These are phyloP conservation scores for Penstemon barbatus DNA, from an alignment of 257 asterid genomes.

Conservation along the genomic window DNA sequence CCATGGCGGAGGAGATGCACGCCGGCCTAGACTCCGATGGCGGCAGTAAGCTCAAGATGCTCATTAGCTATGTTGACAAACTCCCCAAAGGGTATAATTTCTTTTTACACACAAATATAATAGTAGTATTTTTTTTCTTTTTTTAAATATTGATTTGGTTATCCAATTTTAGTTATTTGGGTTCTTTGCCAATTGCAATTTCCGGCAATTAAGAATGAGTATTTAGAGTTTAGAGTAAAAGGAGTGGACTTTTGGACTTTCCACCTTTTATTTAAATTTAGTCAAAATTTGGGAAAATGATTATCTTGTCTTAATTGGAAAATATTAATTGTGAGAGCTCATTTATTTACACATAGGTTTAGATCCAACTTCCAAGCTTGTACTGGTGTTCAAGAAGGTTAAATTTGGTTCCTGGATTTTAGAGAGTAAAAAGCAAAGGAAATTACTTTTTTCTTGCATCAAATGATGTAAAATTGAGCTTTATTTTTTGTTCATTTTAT, in stretches of 20 bases:
- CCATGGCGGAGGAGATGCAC: constrained; percentile 87
- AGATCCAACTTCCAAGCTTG: constrained; percentile 1
- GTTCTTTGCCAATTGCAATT: not conserved
- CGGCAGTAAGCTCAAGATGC: constrained; percentile 83
- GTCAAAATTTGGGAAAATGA: constrained; percentile 6
- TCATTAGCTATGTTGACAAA: constrained; percentile 72
- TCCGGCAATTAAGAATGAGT: not conserved
- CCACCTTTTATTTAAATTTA: not conserved
- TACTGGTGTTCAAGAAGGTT: not conserved
- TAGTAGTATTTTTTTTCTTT: not conserved
- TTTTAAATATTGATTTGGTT: constrained; percentile 7
- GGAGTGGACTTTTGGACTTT: not conserved
- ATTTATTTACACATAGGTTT: not conserved
- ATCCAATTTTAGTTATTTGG: not conserved
- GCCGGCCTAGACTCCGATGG: constrained; percentile 91
- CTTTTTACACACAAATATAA: not conserved
- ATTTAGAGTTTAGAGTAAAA: not conserved
- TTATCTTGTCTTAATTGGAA: constrained; percentile 2
- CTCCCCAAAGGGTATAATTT: constrained; percentile 77
- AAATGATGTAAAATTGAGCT: too few species aligned
- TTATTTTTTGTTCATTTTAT: too few species aligned
- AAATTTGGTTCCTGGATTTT: too few species aligned
- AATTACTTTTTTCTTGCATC: too few species aligned
- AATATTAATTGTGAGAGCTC: not conserved
- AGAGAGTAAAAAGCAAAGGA: too few species aligned